These are phyloP conservation scores for Sugiyamaella qingdaonensis DNA, from an alignment of 805 yeast species.

Conservation along the genomic window DNA sequence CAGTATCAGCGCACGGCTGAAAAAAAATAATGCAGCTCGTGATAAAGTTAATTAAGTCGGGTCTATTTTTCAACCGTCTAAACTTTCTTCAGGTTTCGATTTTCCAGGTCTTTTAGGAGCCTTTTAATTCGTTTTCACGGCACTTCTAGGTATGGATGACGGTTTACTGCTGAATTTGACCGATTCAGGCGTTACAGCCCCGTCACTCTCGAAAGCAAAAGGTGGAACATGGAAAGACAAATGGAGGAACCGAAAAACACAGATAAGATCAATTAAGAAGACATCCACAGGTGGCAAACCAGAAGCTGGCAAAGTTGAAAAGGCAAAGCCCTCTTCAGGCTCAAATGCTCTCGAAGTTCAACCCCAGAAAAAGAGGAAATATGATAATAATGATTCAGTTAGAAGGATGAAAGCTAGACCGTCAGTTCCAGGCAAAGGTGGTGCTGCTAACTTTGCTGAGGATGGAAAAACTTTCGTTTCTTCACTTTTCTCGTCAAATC, in stretches of 20 bases:
- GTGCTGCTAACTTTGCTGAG: slow-evolving; percentile 12
- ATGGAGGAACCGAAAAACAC: slow-evolving; percentile 47
- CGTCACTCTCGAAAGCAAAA: slow-evolving; percentile 23
- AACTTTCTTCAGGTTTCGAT: neutral
- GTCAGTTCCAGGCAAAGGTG: neutral
- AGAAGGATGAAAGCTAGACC: neutral
- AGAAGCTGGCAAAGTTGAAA: slow-evolving; percentile 22
- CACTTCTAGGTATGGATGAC: slow-evolving; percentile 38
- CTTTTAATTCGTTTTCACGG: neutral
- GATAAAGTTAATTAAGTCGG: no score
- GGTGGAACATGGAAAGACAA: slow-evolving; percentile 87
- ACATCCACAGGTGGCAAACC: no score
- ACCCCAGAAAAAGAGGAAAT: no score
- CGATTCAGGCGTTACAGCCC: slow-evolving; percentile 10
- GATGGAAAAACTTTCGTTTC: slow-evolving; percentile 21
- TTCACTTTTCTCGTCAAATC: slow-evolving; percentile 40
- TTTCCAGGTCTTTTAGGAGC: neutral
- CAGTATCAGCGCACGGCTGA: neutral
- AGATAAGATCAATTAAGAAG: neutral
- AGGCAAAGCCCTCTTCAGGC: neutral
- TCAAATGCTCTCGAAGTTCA: neutral
- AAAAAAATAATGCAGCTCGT: neutral
- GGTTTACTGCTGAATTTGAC: slow-evolving; percentile 75
- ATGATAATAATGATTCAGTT: no score
- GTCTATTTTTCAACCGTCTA: no score